Base-by-base conservation (phyloP, 208 protist genomes). In the Trypanosomatidae sp. region DNA sequence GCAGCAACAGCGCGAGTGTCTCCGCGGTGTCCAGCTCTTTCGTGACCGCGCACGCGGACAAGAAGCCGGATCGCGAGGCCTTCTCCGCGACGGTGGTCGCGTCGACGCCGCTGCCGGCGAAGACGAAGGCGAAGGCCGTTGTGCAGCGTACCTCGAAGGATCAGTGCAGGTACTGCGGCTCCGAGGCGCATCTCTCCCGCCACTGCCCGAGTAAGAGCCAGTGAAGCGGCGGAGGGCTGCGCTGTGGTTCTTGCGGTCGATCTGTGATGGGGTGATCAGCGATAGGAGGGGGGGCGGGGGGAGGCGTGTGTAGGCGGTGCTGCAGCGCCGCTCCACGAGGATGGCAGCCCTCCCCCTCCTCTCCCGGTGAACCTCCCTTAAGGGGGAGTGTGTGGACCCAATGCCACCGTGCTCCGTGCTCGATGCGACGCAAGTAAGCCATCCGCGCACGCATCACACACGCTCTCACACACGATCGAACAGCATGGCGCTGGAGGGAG, bases 111-210 rank as follows among this genome's bases (percentile, higher is more conserved):
- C 36, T 15, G 33, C n/a, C 62, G 25, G 43, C 44, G 28, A 52
- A 25, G 62, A 17, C 33, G 9, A 58, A 58, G 1, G 67, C 73
- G 33, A 55, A n/a, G 22, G 53, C 62, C 19, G 13, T 56, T 13
- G 36, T 85, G 13, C 72, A 82, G n/a, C 76, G 81, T 41, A 89
- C 79, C n/a, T 84, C 82, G 22, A 91, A 92, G 73, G 90, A 94
- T 69, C 85, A 90, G 67, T 95, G 90, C 71, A 92, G 91, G 69
- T 66, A 79, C 77, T 95, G 91, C 75, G 91, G 91, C 69, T 86
- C 80, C 28, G 86, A 86, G 30, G 74, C 69, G 43, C 91, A 95
- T 59, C 76, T 95, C 6, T 95, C 90, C 5, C 81, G 90, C 17
- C 90, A 95, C 71, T 95, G 90, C 41, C 90, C 90, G 0, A 81